Percentiles rank a stretch among this genome's conserved stretches.
These are phyloP conservation scores for Iberis pinnata DNA, from an alignment of 345 rosid species.

Conservation along the genomic window DNA sequence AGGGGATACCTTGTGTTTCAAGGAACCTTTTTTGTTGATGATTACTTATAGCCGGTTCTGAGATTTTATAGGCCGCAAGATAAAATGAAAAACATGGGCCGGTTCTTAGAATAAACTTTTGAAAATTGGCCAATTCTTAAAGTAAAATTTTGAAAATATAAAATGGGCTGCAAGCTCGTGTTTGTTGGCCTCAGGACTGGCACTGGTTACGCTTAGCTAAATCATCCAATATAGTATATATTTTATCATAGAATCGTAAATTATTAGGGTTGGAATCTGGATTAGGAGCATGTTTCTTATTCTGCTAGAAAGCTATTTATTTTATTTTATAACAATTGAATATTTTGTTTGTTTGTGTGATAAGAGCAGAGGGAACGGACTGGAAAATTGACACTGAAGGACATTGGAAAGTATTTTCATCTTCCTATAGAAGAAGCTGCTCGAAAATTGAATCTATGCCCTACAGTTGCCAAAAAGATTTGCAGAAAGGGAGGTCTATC, in stretches of 20 bases:
- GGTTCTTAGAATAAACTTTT: too few species aligned
- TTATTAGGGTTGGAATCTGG: too few species aligned
- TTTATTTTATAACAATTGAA: neutral
- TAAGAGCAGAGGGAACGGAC: slow-evolving; percentile 24
- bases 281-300: neutral
- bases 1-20: neutral
- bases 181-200: too few species aligned
- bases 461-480: slow-evolving; percentile 14
- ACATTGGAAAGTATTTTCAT: neutral
- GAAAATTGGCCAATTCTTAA: too few species aligned
- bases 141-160: too few species aligned
- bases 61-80: too few species aligned
- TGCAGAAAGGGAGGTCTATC: slow-evolving; percentile 1
- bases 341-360: slow-evolving; percentile 8
- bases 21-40: neutral
- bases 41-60: too few species aligned
- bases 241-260: too few species aligned
- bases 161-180: too few species aligned
- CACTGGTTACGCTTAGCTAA: too few species aligned
- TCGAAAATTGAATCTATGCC: neutral
- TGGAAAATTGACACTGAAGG: neutral
- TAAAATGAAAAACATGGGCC: too few species aligned
- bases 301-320: neutral
- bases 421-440: slow-evolving; percentile 21
- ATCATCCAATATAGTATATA: too few species aligned